Percentiles rank a stretch among this genome's conserved stretches.
Evolutionary conservation across 2,329 filamentous ascomycete genomes (phyloP).

Genomic region (Albophoma yamanashiensis): DNA sequence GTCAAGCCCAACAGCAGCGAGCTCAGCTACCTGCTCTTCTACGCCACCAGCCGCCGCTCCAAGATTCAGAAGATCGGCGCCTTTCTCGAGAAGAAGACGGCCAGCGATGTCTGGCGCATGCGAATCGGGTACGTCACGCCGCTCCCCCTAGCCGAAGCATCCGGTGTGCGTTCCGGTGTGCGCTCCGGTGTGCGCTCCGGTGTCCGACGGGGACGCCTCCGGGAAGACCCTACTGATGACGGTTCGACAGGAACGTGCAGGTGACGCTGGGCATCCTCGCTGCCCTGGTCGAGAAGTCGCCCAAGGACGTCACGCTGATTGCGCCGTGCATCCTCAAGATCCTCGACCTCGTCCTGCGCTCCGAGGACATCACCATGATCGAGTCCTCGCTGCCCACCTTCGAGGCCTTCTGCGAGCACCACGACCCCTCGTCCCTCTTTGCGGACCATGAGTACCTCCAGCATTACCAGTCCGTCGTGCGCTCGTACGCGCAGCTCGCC

Average conservation of each 20-base stretch:
- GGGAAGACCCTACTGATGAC: neutral
- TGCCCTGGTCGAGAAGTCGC: conserved; percentile 85
- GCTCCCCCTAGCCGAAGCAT: neutral
- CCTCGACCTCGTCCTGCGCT: conserved; percentile 70
- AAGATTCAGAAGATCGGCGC: conserved; percentile 94
- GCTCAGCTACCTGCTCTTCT: conserved; percentile 93
- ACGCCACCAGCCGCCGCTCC: conserved; percentile 84
- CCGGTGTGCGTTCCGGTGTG: too few species aligned
- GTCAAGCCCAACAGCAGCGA: conserved; percentile 96
- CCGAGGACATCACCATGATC: conserved; percentile 83
- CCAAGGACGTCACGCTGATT: conserved; percentile 83
- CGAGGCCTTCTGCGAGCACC: conserved; percentile 77
- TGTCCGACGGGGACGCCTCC: neutral
- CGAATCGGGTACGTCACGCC: conserved; percentile 60
- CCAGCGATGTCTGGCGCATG: conserved; percentile 79
- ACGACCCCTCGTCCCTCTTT: conserved; percentile 75
- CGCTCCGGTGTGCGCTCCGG: too few species aligned
- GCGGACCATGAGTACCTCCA: conserved; percentile 75
- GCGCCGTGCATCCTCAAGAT: conserved; percentile 77
- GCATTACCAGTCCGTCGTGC: conserved; percentile 75
- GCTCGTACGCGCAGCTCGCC: conserved; percentile 69
- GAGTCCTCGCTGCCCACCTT: conserved; percentile 84
- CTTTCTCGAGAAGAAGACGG: conserved; percentile 90
- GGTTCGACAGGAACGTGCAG: conserved; percentile 69
- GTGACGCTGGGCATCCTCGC: conserved; percentile 89